Evolutionary conservation across 208 protist species (phyloP).

Genomic region (Trichomonas gallinae): DNA sequence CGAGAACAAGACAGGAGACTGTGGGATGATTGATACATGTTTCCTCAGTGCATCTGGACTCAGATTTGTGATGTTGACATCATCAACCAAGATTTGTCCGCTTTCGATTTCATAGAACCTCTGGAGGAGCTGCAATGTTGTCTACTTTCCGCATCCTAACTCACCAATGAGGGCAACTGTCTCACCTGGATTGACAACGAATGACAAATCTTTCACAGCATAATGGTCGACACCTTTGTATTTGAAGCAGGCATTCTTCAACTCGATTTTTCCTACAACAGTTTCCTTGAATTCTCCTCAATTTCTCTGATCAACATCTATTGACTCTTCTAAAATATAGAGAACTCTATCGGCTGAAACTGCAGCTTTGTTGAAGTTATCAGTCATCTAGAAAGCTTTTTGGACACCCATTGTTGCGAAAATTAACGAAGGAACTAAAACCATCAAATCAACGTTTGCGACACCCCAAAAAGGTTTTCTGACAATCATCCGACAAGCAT

Average conservation of each 20-base stretch:
- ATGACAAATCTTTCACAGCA: background rate
- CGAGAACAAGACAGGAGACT: slow-evolving; percentile 47
- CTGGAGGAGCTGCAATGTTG: background rate
- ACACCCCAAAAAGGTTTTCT: too few relatives aligned
- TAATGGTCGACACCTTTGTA: background rate
- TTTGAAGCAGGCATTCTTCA: background rate
- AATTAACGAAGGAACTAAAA: too few relatives aligned
- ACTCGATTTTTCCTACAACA: background rate
- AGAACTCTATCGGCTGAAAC: too few relatives aligned
- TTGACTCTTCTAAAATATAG: background rate
- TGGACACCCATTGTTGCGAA: too few relatives aligned
- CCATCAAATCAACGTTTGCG: too few relatives aligned
- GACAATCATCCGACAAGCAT: too few relatives aligned
- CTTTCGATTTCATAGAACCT: too few relatives aligned
- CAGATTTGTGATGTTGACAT: background rate
- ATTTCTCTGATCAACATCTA: background rate
- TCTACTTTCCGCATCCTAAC: background rate
- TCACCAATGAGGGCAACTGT: too few relatives aligned
- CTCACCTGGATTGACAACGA: too few relatives aligned
- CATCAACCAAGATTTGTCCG: background rate
- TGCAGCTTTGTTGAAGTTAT: too few relatives aligned
- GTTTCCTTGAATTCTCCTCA: background rate
- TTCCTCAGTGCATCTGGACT: background rate
- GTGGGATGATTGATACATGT: slow-evolving; percentile 34
- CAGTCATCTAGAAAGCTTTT: too few relatives aligned